Evolutionary conservation across 805 yeast species (phyloP).

Genomic region (Candida oleophila): DNA sequence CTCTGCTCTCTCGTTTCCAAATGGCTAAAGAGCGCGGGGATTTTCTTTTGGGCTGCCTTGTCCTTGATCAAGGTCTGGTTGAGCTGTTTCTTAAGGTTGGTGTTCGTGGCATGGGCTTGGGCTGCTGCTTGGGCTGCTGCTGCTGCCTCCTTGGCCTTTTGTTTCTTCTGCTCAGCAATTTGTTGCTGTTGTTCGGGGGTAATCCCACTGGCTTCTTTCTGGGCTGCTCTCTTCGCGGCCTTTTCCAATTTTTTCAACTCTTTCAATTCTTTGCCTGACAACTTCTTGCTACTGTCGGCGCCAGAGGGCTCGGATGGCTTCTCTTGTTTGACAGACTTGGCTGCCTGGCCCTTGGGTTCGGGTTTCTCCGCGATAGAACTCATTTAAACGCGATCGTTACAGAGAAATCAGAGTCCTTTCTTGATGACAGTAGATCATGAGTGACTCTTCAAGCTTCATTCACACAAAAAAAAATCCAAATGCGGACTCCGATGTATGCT

Average conservation of each 20-base stretch:
- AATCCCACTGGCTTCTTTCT: constrained; percentile 67
- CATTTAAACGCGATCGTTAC: too few relatives aligned
- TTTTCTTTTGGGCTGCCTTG: constrained; percentile 37
- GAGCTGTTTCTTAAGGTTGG: constrained; percentile 54
- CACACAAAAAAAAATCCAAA: neutral
- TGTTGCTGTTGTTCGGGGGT: constrained; percentile 44
- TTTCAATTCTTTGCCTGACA: constrained; percentile 79
- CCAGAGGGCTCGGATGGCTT: neutral
- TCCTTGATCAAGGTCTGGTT: constrained; percentile 49
- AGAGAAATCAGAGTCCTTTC: too few relatives aligned
- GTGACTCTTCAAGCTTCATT: neutral
- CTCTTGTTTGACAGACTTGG: neutral
- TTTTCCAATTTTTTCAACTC: constrained; percentile 86
- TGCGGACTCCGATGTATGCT: neutral
- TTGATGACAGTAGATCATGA: neutral
- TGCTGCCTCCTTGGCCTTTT: constrained; percentile 39
- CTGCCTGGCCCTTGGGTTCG: neutral
- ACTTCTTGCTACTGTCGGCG: constrained; percentile 9
- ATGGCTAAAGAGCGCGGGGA: constrained; percentile 73
- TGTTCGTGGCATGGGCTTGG: constrained; percentile 33
- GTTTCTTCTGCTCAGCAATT: constrained; percentile 42
- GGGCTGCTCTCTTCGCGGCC: constrained; percentile 90
- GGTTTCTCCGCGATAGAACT: neutral
- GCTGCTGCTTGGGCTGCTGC: constrained; percentile 17
- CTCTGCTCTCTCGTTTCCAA: constrained; percentile 79